Conservation (phyloP, 2,329 filamentous ascomycete species). For the Macrophomina pseudophaseolina region DNA sequence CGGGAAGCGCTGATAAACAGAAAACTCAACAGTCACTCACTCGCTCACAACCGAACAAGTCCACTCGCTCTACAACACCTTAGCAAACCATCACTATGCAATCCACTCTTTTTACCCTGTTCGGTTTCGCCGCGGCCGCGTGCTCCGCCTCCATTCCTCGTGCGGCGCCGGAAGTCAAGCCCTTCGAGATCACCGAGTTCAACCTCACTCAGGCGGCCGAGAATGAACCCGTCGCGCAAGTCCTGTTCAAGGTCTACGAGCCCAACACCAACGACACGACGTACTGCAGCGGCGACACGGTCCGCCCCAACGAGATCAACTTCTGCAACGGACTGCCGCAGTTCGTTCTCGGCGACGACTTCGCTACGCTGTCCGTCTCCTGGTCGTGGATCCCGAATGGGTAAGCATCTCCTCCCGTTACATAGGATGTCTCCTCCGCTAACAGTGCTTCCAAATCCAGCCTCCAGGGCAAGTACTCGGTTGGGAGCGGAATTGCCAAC, state of each 20-base stretch:
- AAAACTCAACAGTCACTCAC: background rate
- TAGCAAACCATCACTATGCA: background rate
- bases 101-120: background rate
- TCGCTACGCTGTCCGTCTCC: background rate
- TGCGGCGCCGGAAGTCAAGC: background rate
- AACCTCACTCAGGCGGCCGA: background rate
- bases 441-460: background rate
- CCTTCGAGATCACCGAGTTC: background rate
- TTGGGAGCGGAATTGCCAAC: background rate
- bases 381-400: background rate
- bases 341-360: background rate
- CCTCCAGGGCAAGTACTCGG: background rate
- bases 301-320: background rate
- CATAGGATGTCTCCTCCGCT: background rate
- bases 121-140: conserved; percentile 1
- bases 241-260: background rate
- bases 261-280: background rate
- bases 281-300: background rate
- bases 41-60: background rate
- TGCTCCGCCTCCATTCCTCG: background rate
- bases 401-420: background rate
- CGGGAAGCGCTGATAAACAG: background rate
- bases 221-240: background rate
- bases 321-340: conserved; percentile 7
- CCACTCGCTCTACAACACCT: background rate